Evolutionary conservation across 2,329 filamentous ascomycete genomes (phyloP).

Genomic region (Onygenales sp.): DNA sequence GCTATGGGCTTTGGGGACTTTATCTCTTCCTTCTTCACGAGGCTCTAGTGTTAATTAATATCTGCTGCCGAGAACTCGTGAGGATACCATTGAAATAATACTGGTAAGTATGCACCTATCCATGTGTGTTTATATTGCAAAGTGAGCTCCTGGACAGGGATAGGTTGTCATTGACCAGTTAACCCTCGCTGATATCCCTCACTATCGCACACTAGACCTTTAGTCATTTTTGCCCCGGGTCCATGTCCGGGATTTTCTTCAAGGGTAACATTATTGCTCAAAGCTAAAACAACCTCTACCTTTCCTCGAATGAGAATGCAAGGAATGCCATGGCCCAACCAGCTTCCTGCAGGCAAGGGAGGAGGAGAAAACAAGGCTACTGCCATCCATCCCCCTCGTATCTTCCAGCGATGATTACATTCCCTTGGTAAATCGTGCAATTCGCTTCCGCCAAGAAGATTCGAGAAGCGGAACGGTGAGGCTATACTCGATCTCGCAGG

Average conservation of each 20-base stretch:
- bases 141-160: no score
- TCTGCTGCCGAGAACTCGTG: no score
- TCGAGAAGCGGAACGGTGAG: neutral
- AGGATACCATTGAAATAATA: no score
- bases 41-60: no score
- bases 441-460: neutral
- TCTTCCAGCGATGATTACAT: neutral
- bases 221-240: neutral
- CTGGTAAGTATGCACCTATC: no score
- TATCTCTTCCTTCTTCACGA: no score
- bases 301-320: neutral
- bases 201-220: neutral
- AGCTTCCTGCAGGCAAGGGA: neutral
- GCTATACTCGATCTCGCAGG: neutral
- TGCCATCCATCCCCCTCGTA: no score
- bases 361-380: no score
- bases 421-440: neutral
- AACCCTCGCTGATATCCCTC: no score
- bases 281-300: neutral
- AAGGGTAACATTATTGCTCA: neutral
- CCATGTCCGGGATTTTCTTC: neutral
- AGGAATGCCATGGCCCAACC: neutral
- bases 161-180: no score
- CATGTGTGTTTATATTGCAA: no score
- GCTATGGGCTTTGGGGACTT: no score